These are phyloP conservation scores for Eruca vesicaria DNA, from an alignment of 441 rosid genomes.

Conservation along the genomic window DNA sequence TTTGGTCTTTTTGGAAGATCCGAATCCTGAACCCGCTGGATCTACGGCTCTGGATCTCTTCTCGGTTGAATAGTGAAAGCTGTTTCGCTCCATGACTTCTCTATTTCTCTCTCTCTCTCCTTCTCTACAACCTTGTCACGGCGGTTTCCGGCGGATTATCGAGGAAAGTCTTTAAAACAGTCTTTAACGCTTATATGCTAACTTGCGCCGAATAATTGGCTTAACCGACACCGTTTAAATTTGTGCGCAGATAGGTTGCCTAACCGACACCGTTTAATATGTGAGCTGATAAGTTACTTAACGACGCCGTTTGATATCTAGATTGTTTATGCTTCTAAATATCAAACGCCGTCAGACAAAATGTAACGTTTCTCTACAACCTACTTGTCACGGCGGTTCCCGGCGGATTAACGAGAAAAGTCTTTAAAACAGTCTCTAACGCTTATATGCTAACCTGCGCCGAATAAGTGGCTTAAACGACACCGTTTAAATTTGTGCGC, in stretches of 20 bases:
- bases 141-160: slow-evolving; percentile 13
- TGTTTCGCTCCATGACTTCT: slow-evolving; percentile 44
- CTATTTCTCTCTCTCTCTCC: neutral
- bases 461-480: neutral
- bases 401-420: slow-evolving; percentile 4
- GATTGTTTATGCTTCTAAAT: too few relatives aligned
- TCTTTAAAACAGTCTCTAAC: neutral
- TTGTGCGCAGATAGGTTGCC: neutral
- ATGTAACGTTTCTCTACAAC: too few relatives aligned
- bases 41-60: slow-evolving; percentile 53
- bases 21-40: slow-evolving; percentile 40
- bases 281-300: too few relatives aligned
- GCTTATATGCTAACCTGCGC: slow-evolving; percentile 20
- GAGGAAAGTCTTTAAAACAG: neutral
- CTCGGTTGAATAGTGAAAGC: slow-evolving; percentile 39
- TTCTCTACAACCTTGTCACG: slow-evolving; percentile 3
- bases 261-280: neutral
- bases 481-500: neutral
- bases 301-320: too few relatives aligned
- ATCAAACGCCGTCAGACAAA: too few relatives aligned
- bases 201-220: slow-evolving; percentile 4
- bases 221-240: neutral
- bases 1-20: slow-evolving; percentile 51
- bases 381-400: slow-evolving; percentile 25
- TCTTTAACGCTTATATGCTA: slow-evolving; percentile 10